Conservation (phyloP, 129 eudicot species). For the Silybum marianum region DNA sequence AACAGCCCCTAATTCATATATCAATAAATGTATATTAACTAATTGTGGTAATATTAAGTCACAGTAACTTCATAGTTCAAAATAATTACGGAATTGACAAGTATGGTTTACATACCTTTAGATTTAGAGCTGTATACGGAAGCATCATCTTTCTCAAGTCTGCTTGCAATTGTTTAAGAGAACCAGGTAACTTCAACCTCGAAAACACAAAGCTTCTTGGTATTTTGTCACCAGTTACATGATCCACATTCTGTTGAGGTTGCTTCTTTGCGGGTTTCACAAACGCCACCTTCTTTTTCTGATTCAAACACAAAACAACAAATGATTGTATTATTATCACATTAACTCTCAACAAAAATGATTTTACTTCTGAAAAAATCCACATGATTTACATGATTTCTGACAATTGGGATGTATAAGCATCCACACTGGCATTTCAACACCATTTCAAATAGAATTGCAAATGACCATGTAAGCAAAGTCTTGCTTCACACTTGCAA, state of each 20-base stretch:
- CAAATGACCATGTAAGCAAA: no score
- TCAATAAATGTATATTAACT: neutral
- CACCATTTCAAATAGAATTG: no score
- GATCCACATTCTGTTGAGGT: slow-evolving; percentile 73
- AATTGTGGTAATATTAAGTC: neutral
- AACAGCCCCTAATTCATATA: neutral
- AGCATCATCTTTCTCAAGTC: slow-evolving; percentile 94
- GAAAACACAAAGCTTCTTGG: slow-evolving; percentile 92
- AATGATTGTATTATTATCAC: neutral
- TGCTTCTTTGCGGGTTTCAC: slow-evolving; percentile 56
- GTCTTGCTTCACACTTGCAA: no score
- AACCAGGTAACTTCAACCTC: slow-evolving; percentile 71
- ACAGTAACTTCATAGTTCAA: neutral
- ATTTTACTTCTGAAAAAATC: neutral
- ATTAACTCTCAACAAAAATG: neutral
- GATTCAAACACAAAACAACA: neutral
- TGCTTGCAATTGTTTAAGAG: slow-evolving; percentile 73
- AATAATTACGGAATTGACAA: neutral
- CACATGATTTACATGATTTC: neutral
- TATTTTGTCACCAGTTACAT: slow-evolving; percentile 85
- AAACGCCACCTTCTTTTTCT: slow-evolving; percentile 74
- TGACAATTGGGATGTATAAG: neutral
- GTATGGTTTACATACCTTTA: slow-evolving; percentile 53
- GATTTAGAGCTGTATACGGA: slow-evolving; percentile 90
- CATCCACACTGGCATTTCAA: no score